Conservation (phyloP, 495 filamentous ascomycete genomes). For the Clohesyomyces aquaticus region DNA sequence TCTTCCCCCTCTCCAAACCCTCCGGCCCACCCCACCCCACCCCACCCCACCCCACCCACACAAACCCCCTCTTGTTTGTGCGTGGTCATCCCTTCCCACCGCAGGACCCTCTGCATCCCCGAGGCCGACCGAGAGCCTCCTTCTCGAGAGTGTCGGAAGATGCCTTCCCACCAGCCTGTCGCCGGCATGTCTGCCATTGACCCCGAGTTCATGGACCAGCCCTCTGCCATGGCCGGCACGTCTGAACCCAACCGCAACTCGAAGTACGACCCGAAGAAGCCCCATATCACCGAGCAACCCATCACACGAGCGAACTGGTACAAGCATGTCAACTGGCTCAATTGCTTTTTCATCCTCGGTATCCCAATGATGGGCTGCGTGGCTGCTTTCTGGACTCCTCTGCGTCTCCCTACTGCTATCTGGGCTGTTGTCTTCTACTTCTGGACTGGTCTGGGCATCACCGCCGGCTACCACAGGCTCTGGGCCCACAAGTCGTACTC, state of each 20-base stretch:
- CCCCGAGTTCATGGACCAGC: slow-evolving; percentile 42
- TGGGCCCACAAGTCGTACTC: slow-evolving; percentile 82
- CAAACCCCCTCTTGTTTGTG: slow-evolving; percentile 19
- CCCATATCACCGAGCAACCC: slow-evolving; percentile 57
- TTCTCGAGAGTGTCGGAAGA: background rate
- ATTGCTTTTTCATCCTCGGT: slow-evolving; percentile 76
- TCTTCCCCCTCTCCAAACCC: slow-evolving; percentile 15
- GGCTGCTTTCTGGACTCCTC: slow-evolving; percentile 78
- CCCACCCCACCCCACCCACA: slow-evolving; percentile 13
- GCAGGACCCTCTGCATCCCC: background rate
- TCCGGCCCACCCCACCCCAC: slow-evolving; percentile 19
- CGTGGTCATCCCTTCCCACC: slow-evolving; percentile 13
- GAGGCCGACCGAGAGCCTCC: background rate
- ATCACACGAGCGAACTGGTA: slow-evolving; percentile 90
- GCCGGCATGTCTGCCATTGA: slow-evolving; percentile 47
- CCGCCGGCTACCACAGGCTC: slow-evolving; percentile 43
- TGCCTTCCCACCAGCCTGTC: slow-evolving; percentile 34
- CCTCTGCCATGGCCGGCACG: slow-evolving; percentile 44
- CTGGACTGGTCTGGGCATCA: slow-evolving; percentile 58
- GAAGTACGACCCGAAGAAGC: slow-evolving; percentile 52
- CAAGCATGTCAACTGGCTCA: slow-evolving; percentile 91
- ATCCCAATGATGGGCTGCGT: slow-evolving; percentile 79
- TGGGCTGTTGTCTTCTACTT: slow-evolving; percentile 91
- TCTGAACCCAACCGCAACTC: slow-evolving; percentile 48
- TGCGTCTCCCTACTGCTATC: slow-evolving; percentile 73